Base-by-base conservation (phyloP, 306 rosid species). In the Luffa acutangula region DNA sequence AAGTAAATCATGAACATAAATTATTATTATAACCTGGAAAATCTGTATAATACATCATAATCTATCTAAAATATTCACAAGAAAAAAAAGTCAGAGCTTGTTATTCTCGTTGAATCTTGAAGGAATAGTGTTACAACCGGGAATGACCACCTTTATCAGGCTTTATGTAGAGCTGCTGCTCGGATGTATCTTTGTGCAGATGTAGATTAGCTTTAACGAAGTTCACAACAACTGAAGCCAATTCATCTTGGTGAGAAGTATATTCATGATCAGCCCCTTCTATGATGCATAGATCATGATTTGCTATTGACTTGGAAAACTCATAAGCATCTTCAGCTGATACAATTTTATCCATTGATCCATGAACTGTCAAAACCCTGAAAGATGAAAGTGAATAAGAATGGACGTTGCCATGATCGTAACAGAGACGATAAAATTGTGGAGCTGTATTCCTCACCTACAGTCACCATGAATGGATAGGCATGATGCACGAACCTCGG, bases 341-440 rank as follows among this genome's bases (percentile, higher is more conserved):
- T 48, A 94, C 95, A 56, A 79, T 89, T 82, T 84, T 78, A 85
- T 92, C 98, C 90, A 37, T 82, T 83, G 98, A 90, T 83, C 98
- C 98, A 83, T 94, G 97, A 83, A 92, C 82, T 39, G 97, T 91
- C 89, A 94, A 77, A 54, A 89, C 97, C 79, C 98, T 94, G 91
- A 56, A 58, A 3, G 53, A 43, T 56, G 48, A 9, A 15, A 14
- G 75, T 53, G 77, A 45, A 74, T 57, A 64, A 33, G 21, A 42
- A 57, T 21, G 14, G 59, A 21, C n/a, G 31, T 21, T 43, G 13
- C n/a, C 21, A 43, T 41, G 25, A 39, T 56, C 7, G 14, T 21
- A 20, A n/a, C 25, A 36, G 65, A 58, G 25, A 25, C 34, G 34
- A 21, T 42, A 25, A 53, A 12, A 41, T 36, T 17, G 62, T 80